Base-by-base conservation (phyloP, 1,284 basidiomycete species). In the Ceratobasidium sp. region DNA sequence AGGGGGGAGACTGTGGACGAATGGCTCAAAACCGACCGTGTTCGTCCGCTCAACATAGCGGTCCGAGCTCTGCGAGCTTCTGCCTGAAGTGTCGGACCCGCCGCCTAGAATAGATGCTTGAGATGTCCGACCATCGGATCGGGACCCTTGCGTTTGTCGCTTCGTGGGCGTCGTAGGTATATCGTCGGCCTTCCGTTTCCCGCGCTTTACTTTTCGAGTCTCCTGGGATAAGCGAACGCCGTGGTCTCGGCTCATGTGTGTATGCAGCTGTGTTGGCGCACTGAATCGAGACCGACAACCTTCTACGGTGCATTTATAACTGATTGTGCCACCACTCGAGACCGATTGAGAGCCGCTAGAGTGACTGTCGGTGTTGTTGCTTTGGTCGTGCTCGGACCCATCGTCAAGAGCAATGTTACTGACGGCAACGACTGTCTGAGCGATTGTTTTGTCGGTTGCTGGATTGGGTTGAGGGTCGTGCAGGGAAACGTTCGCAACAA, bases 191-290 rank as follows among this genome's bases (percentile, higher is more conserved):
- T 75, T 75, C 6, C 73, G 59, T 38, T 75, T 75, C 17, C 62
- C 62, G 12, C 56, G 62, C 20, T n/a, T 59, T 17, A 44, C n/a
- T 54, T 52, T 64, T 40, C 28, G 52, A n/a, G 2, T 38, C 1
- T 38, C 66, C 9, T 33, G 46, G 13, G 48, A 44, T 15, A 75
- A 66, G 28, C 61, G 46, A 61, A 75, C 33, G 10, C 73, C 73
- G 46, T 75, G 73, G 62, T 75, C 73, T 23, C 73, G 59, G 20
- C 73, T 75, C 62, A 62, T 75, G 15, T 75, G 73, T 15, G 73
- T 54, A 56, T 75, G 61, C 3, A 65, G 62, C n/a, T 65, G 59
- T 7, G 61, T 48, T 10, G 73, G 46, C 3, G 61, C 17, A n/a
- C 15, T 42, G 52, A 75, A 75, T 23, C 33, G 54, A 12, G 73